A percentile compares a stretch with the other conserved stretches of the same genome.
phyloP scores from a whole-genome alignment of 768 basidiomycete species.

The Suillus alpinus region DNA sequence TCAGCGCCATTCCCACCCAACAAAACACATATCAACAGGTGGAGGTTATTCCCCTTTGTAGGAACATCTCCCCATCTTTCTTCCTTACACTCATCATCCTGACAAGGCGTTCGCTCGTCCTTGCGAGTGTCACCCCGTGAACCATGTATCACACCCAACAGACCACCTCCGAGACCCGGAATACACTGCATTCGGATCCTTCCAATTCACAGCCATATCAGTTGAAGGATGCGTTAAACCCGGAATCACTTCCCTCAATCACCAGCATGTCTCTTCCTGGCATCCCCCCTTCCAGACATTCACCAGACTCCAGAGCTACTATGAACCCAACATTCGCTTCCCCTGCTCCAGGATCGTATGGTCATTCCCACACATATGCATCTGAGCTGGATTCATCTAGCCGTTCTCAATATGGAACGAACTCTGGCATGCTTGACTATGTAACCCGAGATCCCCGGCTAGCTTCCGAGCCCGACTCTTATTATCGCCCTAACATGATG shows the following conservation, averaged over 20 bases:
- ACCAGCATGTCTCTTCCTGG: conserved; percentile 21
- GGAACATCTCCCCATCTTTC: conserved; percentile 1
- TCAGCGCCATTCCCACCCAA: conserved; percentile 12
- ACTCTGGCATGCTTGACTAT: not conserved
- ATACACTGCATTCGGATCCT: conserved; percentile 1
- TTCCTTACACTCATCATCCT: not conserved
- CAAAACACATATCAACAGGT: conserved; percentile 21
- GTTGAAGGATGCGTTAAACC: not conserved
- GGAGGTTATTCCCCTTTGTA: conserved; percentile 4
- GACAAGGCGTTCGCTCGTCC: not conserved
- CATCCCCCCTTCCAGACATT: conserved; percentile 4
- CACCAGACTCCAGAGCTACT: conserved; percentile 5
- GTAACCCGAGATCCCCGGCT: conserved; percentile 8
- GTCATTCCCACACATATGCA: conserved; percentile 7
- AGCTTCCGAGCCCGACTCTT: conserved; percentile 3
- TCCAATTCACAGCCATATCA: conserved; percentile 4
- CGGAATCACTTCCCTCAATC: conserved; percentile 12
- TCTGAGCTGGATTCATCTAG: conserved; percentile 4
- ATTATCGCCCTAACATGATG: not conserved
- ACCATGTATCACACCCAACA: conserved; percentile 15
- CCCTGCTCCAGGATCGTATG: conserved; percentile 4
- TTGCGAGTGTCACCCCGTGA: not conserved
- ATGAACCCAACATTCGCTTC: conserved; percentile 4
- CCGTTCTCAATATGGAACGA: conserved; percentile 8
- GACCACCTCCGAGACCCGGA: conserved; percentile 9